Conservation (phyloP, 176 grass and related monocot species). For the Avena atlantica region DNA sequence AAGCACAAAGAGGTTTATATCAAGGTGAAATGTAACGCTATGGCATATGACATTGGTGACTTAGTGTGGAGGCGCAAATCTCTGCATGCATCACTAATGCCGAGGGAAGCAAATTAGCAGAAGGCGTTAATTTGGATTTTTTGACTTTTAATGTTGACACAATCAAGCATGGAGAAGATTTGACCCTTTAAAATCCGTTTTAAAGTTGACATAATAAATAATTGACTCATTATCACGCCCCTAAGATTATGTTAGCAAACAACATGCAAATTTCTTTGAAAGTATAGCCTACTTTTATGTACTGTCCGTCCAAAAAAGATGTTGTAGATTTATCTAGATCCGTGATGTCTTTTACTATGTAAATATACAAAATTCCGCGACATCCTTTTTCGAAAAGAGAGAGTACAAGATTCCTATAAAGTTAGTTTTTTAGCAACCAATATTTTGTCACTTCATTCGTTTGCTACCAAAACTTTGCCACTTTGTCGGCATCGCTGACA, state of each 20-base stretch:
- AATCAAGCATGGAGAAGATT: neutral
- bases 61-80: neutral
- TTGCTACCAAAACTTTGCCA: neutral
- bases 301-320: no score
- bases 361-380: no score
- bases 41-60: neutral
- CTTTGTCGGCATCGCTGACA: neutral
- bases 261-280: neutral
- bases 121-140: neutral
- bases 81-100: conserved; percentile 10
- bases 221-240: neutral
- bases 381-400: no score
- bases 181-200: neutral
- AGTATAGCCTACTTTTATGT: neutral
- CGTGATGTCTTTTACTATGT: no score
- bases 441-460: neutral
- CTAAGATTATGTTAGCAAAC: neutral
- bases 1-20: neutral
- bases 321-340: no score
- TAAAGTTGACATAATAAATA: neutral
- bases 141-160: neutral
- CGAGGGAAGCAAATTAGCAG: conserved; percentile 11
- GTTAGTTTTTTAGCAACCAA: neutral
- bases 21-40: neutral
- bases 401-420: neutral